phyloP scores from a whole-genome alignment of 2,329 filamentous ascomycete species.

The Juglanconis oblonga region DNA sequence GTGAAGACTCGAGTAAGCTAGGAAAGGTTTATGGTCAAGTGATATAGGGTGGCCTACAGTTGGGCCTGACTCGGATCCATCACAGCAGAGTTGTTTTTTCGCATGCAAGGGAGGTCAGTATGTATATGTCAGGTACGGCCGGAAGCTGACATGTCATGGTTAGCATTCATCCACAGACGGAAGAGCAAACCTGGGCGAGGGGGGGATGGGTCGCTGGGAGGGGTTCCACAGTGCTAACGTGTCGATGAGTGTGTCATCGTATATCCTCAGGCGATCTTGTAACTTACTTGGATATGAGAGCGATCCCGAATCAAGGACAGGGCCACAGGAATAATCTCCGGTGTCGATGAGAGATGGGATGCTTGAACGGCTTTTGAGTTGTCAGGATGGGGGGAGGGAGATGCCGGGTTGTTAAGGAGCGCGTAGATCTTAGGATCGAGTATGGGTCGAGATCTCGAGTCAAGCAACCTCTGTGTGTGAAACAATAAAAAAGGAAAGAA shows the following conservation, averaged over 20 bases:
- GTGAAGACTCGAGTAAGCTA: slow-evolving; percentile 35
- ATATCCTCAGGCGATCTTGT: slow-evolving; percentile 29
- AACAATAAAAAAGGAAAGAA: slow-evolving; percentile 33
- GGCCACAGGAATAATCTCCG: slow-evolving; percentile 28
- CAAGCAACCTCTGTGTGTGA: slow-evolving; percentile 24
- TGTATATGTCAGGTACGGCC: slow-evolving; percentile 32
- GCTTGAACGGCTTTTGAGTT: slow-evolving; percentile 16
- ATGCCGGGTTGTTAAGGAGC: slow-evolving; percentile 31
- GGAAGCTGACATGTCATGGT: slow-evolving; percentile 34
- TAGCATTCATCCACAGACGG: slow-evolving; percentile 36
- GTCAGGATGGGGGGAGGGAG: slow-evolving; percentile 14
- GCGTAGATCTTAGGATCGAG: slow-evolving; percentile 30
- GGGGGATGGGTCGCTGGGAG: slow-evolving; percentile 21
- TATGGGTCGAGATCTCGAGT: slow-evolving; percentile 15
- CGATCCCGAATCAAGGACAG: slow-evolving; percentile 29
- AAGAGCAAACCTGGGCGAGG: slow-evolving; percentile 24
- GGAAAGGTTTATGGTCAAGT: slow-evolving; percentile 22
- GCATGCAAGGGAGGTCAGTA: slow-evolving; percentile 29
- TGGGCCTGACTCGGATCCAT: slow-evolving; percentile 53
- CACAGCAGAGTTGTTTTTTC: slow-evolving; percentile 28
- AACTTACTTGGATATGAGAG: slow-evolving; percentile 40
- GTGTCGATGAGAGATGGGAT: slow-evolving; percentile 24
- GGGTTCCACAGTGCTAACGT: slow-evolving; percentile 29
- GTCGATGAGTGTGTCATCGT: slow-evolving; percentile 35
- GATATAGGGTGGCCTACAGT: slow-evolving; percentile 42